phyloP scores from a whole-genome alignment of 2,329 filamentous ascomycete genomes.

The Eurotiales sp. region DNA sequence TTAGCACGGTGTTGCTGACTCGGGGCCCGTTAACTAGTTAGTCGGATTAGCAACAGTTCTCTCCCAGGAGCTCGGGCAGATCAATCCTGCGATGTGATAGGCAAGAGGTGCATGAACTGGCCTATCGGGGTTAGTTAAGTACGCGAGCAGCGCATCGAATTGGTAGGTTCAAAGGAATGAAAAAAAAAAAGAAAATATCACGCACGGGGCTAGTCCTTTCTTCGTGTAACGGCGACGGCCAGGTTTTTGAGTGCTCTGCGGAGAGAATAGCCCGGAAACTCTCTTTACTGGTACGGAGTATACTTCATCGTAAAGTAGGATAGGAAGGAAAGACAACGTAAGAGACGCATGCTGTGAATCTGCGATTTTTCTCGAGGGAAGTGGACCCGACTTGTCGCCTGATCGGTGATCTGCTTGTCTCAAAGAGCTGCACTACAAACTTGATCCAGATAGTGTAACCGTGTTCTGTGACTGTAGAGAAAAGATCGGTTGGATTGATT shows the following conservation, averaged over 20 bases:
- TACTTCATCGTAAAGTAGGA: not conserved
- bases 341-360: not conserved
- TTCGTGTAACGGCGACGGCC: not conserved
- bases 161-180: not conserved
- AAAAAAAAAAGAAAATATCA: not conserved
- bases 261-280: no score
- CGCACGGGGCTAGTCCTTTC: not conserved
- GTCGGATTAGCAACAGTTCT: not conserved
- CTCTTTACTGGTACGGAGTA: no score
- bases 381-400: constrained; percentile 7
- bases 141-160: no score
- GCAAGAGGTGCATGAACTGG: not conserved
- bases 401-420: no score
- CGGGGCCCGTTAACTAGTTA: not conserved
- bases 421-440: no score
- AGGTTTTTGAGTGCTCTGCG: no score
- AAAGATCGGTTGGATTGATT: no score
- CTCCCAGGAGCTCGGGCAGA: not conserved
- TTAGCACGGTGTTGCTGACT: not conserved
- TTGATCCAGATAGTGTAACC: not conserved
- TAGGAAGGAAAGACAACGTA: no score
- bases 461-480: no score
- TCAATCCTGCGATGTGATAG: constrained; percentile 4
- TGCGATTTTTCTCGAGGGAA: not conserved
- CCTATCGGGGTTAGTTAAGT: not conserved